Evolutionary conservation across 371 early-diverging fungal genomes (phyloP).

Genomic region (Homolaphlyctis polyrhiza): DNA sequence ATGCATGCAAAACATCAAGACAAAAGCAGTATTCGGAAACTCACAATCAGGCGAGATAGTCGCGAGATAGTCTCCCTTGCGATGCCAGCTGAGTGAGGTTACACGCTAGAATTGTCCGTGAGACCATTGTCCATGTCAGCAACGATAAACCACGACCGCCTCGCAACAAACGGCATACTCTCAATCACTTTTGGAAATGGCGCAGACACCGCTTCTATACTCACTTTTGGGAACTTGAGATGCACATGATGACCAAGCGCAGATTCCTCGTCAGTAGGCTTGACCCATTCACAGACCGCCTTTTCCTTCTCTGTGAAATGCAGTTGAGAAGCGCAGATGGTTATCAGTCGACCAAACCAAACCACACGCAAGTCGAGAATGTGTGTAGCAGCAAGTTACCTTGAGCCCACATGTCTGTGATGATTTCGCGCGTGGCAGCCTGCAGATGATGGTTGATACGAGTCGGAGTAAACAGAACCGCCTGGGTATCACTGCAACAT

Average conservation of each 20-base stretch:
- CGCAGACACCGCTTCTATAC: not conserved
- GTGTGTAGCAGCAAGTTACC: no score
- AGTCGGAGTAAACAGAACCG: conserved; percentile 14
- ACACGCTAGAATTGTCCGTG: conserved; percentile 39
- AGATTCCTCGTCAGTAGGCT: conserved; percentile 48
- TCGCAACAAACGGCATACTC: not conserved
- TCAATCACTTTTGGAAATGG: not conserved
- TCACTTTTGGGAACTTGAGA: not conserved
- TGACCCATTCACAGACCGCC: conserved; percentile 43
- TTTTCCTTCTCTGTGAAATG: not conserved
- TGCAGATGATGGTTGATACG: conserved; percentile 2
- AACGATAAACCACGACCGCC: conserved; percentile 11
- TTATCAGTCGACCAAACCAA: no score
- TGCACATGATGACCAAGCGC: conserved; percentile 37
- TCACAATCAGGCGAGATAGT: conserved; percentile 67
- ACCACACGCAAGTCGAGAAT: no score
- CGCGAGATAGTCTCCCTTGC: conserved; percentile 93
- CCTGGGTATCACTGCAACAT: conserved; percentile 7
- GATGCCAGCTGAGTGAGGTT: conserved; percentile 87
- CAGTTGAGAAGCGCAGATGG: not conserved
- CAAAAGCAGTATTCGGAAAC: not conserved
- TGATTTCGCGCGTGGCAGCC: conserved; percentile 16
- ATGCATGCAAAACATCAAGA: not conserved
- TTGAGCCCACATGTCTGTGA: conserved; percentile 13
- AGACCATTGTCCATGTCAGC: not conserved